Conservation (phyloP, 2,329 filamentous ascomycete genomes). For the Lachnellula suecica region DNA sequence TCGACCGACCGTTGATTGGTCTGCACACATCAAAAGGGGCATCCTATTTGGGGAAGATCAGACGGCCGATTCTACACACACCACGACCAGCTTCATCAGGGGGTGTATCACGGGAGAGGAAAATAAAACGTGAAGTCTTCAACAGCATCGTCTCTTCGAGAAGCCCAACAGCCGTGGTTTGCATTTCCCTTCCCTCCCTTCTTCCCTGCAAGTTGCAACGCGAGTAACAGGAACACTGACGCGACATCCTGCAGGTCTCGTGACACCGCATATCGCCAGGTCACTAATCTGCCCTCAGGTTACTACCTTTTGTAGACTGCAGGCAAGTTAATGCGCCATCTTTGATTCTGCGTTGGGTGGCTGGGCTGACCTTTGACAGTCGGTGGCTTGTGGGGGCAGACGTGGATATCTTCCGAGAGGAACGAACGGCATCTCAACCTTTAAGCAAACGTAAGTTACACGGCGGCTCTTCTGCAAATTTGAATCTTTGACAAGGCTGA, state of each 20-base stretch:
- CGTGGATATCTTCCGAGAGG: no score
- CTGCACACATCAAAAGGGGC: background rate
- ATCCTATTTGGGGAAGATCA: no score
- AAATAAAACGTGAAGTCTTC: no score
- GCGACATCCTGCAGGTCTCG: slow-evolving; percentile 6
- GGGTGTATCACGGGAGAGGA: no score
- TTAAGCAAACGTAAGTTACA: no score
- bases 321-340: background rate
- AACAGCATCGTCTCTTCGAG: no score
- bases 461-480: no score
- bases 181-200: background rate
- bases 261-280: slow-evolving; percentile 6
- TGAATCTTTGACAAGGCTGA: no score
- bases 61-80: no score
- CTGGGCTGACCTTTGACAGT: background rate
- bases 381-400: background rate
- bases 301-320: background rate
- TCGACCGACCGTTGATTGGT: background rate
- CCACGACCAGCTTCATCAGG: no score
- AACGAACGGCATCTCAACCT: no score
- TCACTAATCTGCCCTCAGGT: background rate
- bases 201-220: background rate
- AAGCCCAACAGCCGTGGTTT: background rate
- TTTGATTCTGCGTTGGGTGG: background rate
- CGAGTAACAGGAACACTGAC: background rate